Conservation (phyloP, 495 filamentous ascomycete genomes). For the Chaetomium fimeti region DNA sequence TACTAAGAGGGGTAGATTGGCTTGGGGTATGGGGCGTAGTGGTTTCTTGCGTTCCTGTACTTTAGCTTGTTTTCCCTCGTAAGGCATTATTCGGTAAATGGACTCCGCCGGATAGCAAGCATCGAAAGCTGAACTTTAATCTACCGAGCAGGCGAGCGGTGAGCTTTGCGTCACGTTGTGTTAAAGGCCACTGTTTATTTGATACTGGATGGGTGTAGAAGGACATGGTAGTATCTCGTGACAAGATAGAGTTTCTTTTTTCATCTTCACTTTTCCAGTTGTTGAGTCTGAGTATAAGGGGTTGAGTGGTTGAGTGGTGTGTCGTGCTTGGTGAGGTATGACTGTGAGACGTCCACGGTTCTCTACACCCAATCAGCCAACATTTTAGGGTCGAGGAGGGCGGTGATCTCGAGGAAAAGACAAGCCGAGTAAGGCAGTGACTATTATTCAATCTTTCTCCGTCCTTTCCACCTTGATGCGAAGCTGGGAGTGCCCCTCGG, state of each 20-base stretch:
- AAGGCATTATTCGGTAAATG: slow-evolving; percentile 29
- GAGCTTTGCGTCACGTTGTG: slow-evolving; percentile 8
- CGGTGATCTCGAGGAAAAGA: too few relatives aligned
- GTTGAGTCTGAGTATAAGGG: not conserved
- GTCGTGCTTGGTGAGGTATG: too few relatives aligned
- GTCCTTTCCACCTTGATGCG: too few relatives aligned
- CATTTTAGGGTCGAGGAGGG: too few relatives aligned
- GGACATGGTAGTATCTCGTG: slow-evolving; percentile 3
- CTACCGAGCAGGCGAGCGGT: slow-evolving; percentile 5
- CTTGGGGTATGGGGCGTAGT: not conserved
- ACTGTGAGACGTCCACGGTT: too few relatives aligned
- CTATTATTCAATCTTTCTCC: not conserved
- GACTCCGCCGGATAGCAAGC: slow-evolving; percentile 23
- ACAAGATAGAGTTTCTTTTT: slow-evolving; percentile 16
- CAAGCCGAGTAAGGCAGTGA: too few relatives aligned
- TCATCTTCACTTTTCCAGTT: not conserved
- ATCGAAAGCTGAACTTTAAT: slow-evolving; percentile 17
- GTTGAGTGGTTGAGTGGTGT: not conserved
- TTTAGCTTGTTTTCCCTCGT: slow-evolving; percentile 29
- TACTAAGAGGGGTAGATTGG: slow-evolving; percentile 54
- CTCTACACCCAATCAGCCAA: too few relatives aligned
- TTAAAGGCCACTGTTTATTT: not conserved
- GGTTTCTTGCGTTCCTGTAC: slow-evolving; percentile 31
- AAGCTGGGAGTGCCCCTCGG: not conserved
- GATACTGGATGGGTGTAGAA: slow-evolving; percentile 18